Conservation (phyloP, 345 rosid species). For the Carallia pectinifolia region DNA sequence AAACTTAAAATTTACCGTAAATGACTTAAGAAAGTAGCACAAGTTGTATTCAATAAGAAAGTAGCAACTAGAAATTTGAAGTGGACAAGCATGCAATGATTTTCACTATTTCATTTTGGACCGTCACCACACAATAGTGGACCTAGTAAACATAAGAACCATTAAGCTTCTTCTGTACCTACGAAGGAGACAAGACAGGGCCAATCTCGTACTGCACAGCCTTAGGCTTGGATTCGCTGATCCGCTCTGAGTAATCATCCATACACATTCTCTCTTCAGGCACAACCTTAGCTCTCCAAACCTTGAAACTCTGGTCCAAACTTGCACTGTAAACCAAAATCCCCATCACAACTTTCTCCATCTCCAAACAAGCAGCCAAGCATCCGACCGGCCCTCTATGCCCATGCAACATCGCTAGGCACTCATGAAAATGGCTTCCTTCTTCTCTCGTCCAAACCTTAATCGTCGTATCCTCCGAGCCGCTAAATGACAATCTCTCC, state of each 20-base stretch:
- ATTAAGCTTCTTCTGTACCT: constrained; percentile 49
- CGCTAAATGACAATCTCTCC: constrained; percentile 46
- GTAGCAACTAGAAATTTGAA: too few species aligned
- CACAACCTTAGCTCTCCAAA: constrained; percentile 51
- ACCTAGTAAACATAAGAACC: constrained; percentile 23
- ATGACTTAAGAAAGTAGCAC: too few species aligned
- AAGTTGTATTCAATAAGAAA: too few species aligned
- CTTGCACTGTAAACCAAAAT: constrained; percentile 50
- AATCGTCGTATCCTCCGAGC: constrained; percentile 54
- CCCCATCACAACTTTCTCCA: constrained; percentile 49
- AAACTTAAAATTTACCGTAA: too few species aligned
- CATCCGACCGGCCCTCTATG: constrained; percentile 50
- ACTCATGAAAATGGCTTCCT: constrained; percentile 53
- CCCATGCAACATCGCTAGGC: constrained; percentile 48
- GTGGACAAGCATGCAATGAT: too few species aligned
- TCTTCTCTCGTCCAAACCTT: constrained; percentile 58
- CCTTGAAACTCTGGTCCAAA: constrained; percentile 50
- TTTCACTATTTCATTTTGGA: too few species aligned
- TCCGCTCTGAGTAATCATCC: constrained; percentile 24
- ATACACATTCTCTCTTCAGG: constrained; percentile 32
- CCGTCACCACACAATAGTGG: too few species aligned
- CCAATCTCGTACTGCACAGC: constrained; percentile 37
- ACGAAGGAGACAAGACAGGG: constrained; percentile 55
- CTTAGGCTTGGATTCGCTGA: constrained; percentile 12
- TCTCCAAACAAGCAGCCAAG: constrained; percentile 41